Percentiles rank a stretch among this genome's conserved stretches.
Evolutionary conservation across 345 rosid species (phyloP).

Genomic region (Acer campestre): DNA sequence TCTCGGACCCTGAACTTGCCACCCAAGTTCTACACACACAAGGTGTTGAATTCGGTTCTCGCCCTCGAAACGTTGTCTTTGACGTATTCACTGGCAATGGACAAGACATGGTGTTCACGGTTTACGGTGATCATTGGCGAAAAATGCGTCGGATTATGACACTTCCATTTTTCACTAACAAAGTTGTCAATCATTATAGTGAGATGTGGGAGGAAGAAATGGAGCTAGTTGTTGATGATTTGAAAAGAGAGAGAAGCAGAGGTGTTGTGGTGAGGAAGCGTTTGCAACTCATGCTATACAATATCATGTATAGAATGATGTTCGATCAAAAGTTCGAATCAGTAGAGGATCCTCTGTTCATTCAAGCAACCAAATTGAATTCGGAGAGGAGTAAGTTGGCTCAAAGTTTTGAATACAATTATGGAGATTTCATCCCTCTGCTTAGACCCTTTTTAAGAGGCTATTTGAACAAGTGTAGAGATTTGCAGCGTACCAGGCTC

Average conservation of each 20-base stretch:
- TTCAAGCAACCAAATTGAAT: constrained; percentile 55
- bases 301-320: constrained; percentile 73
- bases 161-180: constrained; percentile 65
- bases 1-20: constrained; percentile 57
- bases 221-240: constrained; percentile 51
- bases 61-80: constrained; percentile 61
- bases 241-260: constrained; percentile 25
- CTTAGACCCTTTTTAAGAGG: constrained; percentile 60
- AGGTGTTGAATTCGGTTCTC: constrained; percentile 66
- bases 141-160: constrained; percentile 74
- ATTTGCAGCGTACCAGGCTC: constrained; percentile 54
- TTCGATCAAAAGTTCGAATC: constrained; percentile 55
- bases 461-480: constrained; percentile 65
- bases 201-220: constrained; percentile 63
- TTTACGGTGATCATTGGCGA: constrained; percentile 68
- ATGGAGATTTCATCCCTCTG: constrained; percentile 68
- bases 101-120: constrained; percentile 73
- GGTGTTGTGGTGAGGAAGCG: constrained; percentile 56
- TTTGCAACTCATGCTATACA: constrained; percentile 63
- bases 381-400: constrained; percentile 63
- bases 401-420: constrained; percentile 66
- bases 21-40: constrained; percentile 59
- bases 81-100: constrained; percentile 67
- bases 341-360: constrained; percentile 48
- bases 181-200: constrained; percentile 52